A percentile compares a stretch with the other conserved stretches of the same genome.
phyloP scores from a whole-genome alignment of 164 flowering plant genomes.

The Echeveria elegans region DNA sequence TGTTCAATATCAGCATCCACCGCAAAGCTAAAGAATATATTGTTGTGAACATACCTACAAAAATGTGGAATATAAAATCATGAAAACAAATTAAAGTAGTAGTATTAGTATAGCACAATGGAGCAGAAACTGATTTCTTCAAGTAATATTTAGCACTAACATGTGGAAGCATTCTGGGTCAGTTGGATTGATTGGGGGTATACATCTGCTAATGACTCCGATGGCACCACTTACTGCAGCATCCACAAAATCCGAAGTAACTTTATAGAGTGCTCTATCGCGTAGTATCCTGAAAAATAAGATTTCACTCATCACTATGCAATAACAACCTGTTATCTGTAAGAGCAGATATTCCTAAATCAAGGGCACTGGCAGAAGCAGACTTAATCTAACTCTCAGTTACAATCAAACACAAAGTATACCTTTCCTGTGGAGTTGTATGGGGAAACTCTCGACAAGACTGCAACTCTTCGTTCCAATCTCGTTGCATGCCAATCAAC shows the following conservation, averaged over 20 bases:
- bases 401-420: constrained; percentile 7
- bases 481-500: constrained; percentile 97
- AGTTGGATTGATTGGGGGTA: constrained; percentile 98
- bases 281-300: constrained; percentile 69
- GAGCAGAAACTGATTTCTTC: not conserved
- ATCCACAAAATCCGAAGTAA: constrained; percentile 95
- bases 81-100: not conserved
- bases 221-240: constrained; percentile 93
- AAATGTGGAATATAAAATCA: not conserved
- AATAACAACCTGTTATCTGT: not conserved
- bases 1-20: constrained; percentile 87
- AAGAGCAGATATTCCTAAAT: not conserved
- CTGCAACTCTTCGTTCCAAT: constrained; percentile 99
- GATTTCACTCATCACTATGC: not conserved
- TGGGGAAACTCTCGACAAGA: constrained; percentile 96
- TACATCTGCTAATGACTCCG: constrained; percentile 96
- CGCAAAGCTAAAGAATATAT: constrained; percentile 98
- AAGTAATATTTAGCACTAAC: constrained; percentile 35
- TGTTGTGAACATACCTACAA: constrained; percentile 96
- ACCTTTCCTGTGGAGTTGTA: constrained; percentile 83
- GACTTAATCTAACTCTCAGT: not conserved
- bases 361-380: not conserved
- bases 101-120: not conserved
- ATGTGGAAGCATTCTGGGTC: constrained; percentile 99
- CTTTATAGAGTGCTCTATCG: constrained; percentile 93